Conservation (phyloP, 345 rosid genomes). For the Conringia planisiliqua region DNA sequence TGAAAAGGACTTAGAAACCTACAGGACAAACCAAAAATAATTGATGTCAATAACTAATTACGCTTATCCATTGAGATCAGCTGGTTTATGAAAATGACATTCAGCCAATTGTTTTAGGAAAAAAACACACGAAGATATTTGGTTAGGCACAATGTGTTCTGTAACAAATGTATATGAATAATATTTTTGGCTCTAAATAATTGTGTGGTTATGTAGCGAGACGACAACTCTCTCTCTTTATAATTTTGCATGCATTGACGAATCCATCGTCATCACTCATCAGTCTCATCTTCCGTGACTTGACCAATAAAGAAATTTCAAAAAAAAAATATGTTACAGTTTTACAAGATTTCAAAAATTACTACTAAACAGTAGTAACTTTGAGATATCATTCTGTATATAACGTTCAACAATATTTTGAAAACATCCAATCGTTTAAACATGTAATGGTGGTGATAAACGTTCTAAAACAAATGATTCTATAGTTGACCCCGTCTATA, state of each 20-base stretch:
- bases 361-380: neutral
- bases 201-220: conserved; percentile 23
- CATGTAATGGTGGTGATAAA: neutral
- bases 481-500: neutral
- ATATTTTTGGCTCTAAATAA: conserved; percentile 12
- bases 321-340: neutral
- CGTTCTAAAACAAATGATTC: neutral
- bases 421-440: neutral
- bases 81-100: conserved; percentile 28
- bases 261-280: conserved; percentile 5
- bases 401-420: neutral
- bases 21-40: conserved; percentile 15
- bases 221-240: neutral
- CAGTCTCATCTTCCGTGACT: conserved; percentile 9
- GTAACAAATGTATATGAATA: conserved; percentile 3
- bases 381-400: neutral
- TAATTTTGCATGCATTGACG: conserved; percentile 25
- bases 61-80: conserved; percentile 24
- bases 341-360: neutral
- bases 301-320: neutral
- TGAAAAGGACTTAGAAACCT: conserved; percentile 8
- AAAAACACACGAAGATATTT: neutral
- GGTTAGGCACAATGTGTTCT: neutral
- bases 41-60: conserved; percentile 11
- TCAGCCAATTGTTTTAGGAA: neutral